Evolutionary conservation across 192 early-diverging fungal genomes (phyloP).

Genomic region (Rhizophagus clarus): DNA sequence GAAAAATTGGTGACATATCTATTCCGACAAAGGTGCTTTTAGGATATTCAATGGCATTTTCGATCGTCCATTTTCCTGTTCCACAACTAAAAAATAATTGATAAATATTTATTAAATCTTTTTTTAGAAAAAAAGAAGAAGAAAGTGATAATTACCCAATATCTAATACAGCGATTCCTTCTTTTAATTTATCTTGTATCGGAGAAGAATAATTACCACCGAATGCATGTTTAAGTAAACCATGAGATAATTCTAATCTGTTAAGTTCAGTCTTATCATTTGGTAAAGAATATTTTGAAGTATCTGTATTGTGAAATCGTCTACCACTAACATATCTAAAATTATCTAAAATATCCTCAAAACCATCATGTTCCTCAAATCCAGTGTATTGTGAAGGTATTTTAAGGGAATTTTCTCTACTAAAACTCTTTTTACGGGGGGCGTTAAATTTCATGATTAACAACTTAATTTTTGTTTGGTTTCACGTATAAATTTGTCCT

Average conservation of each 20-base stretch:
- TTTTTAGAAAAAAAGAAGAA: not conserved
- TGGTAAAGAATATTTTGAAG: not conserved
- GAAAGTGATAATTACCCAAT: not conserved
- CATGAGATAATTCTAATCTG: not conserved
- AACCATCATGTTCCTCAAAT: not conserved
- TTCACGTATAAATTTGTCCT: too few relatives aligned
- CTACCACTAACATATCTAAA: not conserved
- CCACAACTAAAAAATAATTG: conserved; percentile 2
- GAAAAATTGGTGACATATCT: conserved; percentile 12
- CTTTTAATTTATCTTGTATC: not conserved
- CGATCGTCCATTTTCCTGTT: conserved; percentile 9
- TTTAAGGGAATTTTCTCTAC: too few relatives aligned
- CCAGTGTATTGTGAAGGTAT: too few relatives aligned
- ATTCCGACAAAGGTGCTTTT: conserved; percentile 4
- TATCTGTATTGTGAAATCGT: not conserved
- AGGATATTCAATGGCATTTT: conserved; percentile 19
- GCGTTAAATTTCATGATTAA: too few relatives aligned
- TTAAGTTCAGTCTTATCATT: not conserved
- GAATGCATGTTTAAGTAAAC: not conserved
- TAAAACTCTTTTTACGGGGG: too few relatives aligned
- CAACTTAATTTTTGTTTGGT: too few relatives aligned
- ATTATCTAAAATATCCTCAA: not conserved
- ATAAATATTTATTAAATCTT: not conserved
- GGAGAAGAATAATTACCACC: conserved; percentile 11
- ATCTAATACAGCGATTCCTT: not conserved